These are phyloP conservation scores for Aureobasidium sp. DNA, from an alignment of 2,329 filamentous ascomycete species.

Conservation along the genomic window DNA sequence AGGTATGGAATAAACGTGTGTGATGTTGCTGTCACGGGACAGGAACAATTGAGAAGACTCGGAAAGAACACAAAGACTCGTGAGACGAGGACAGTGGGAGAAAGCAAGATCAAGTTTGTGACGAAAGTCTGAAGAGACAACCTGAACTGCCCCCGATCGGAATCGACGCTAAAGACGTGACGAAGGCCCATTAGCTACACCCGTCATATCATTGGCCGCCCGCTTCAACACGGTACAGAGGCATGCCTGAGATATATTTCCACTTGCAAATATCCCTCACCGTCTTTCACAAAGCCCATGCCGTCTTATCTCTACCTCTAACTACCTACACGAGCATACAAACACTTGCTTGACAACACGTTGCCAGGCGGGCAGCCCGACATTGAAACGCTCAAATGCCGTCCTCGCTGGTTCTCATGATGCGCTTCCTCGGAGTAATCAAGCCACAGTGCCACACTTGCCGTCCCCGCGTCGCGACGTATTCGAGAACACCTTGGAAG, in stretches of 20 bases:
- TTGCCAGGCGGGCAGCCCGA: conserved; percentile 5
- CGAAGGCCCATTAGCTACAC: conserved; percentile 6
- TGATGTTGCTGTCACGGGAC: neutral
- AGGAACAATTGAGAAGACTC: conserved; percentile 4
- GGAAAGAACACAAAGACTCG: neutral
- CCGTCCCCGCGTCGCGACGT: neutral
- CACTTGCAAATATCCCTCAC: neutral
- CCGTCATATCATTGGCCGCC: conserved; percentile 3
- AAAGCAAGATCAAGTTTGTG: neutral
- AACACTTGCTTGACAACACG: neutral
- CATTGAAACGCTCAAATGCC: neutral
- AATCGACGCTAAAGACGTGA: conserved; percentile 7
- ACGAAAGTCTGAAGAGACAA: conserved; percentile 6
- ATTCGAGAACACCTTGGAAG: neutral
- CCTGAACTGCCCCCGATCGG: neutral
- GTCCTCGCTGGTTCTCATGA: neutral
- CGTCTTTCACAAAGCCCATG: neutral
- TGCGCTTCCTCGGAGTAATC: conserved; percentile 1
- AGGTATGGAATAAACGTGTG: neutral
- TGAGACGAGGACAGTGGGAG: conserved; percentile 6
- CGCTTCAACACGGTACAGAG: neutral
- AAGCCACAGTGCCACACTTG: conserved; percentile 7
- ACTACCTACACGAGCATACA: neutral
- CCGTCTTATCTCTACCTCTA: neutral
- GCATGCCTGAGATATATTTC: neutral